Base-by-base conservation (phyloP, 345 rosid species). In the Atalantia buxifolia region DNA sequence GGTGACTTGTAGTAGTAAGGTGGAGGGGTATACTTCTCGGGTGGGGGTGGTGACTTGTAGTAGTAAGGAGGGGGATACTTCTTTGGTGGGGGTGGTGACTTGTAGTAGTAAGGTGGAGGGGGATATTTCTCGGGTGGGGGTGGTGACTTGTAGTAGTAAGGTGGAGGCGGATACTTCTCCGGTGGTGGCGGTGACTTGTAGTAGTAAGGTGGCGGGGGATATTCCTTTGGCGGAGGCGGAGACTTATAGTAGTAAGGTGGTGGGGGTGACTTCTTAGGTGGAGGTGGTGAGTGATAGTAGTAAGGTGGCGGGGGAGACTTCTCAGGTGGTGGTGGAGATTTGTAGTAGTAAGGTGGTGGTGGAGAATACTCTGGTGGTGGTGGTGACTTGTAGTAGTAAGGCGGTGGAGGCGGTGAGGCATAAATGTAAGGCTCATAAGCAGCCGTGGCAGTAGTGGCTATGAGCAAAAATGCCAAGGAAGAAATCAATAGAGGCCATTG, bases 381-480 rank as follows among this genome's bases (percentile, higher is more conserved):
- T 0, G 84, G 81, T 0, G 84, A 77, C 4, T 30, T 22, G 22
- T 81, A 77, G 10, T 81, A 59, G 68, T 81, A 81, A 0, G 67
- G 78, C 0, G 81, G 61, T 5, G 81, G 40, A 28, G 78, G 70
- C 14, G 78, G 78, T 7, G 78, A 65, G 48, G 71, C 28, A 33
- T 81, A 77, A 12, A 48, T 22, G 24, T 77, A 86, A 80, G 84
- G 84, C 75, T 86, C 76, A 10, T 72, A 27, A 18, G 79, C 80
- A 0, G 75, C 80, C 1, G 30, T 78, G 56, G 40, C 80, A 75
- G 21, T 22, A 4, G 83, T 76, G 64, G 85, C 87, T 5, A 77
- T 5, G 72, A 88, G 78, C 79, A 78, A 85, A 66, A 86, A 63
- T 33, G 82, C 79, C 22, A 85, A 19, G 2, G 77, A 88, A 24